These are phyloP conservation scores for Chrysochromulina tobinii DNA, from an alignment of 78 protist genomes.

Conservation along the genomic window DNA sequence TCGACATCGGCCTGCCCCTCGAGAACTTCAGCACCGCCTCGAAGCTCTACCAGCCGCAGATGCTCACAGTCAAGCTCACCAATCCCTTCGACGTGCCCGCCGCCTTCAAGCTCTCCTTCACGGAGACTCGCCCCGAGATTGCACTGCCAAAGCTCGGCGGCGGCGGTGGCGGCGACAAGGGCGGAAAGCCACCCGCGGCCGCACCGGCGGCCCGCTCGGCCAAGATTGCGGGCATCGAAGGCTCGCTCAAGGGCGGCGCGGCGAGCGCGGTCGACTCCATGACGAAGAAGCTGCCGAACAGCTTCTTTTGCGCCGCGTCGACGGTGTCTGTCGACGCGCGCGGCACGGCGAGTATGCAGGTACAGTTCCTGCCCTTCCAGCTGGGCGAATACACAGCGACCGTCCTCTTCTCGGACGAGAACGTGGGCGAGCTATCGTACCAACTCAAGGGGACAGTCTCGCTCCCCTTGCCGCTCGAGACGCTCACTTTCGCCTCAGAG, in stretches of 20 bases:
- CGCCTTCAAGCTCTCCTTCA: background rate
- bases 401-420: conserved; percentile 40
- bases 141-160: background rate
- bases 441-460: background rate
- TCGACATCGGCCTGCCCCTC: background rate
- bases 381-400: conserved; percentile 39
- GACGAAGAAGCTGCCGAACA: background rate
- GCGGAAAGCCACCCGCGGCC: too few species aligned
- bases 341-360: background rate
- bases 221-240: too few species aligned
- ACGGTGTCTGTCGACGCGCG: background rate
- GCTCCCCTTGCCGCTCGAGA: conserved; percentile 15
- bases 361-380: conserved; percentile 57
- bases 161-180: background rate
- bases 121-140: background rate
- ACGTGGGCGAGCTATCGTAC: conserved; percentile 56
- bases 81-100: background rate
- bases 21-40: background rate
- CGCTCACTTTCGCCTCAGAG: background rate
- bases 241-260: too few species aligned
- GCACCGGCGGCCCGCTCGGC: too few species aligned
- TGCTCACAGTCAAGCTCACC: background rate
- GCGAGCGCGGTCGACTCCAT: too few species aligned
- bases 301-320: background rate
- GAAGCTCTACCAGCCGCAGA: background rate